Evolutionary conservation across 306 rosid species (phyloP).

Genomic region (Gynostemma pentaphyllum): DNA sequence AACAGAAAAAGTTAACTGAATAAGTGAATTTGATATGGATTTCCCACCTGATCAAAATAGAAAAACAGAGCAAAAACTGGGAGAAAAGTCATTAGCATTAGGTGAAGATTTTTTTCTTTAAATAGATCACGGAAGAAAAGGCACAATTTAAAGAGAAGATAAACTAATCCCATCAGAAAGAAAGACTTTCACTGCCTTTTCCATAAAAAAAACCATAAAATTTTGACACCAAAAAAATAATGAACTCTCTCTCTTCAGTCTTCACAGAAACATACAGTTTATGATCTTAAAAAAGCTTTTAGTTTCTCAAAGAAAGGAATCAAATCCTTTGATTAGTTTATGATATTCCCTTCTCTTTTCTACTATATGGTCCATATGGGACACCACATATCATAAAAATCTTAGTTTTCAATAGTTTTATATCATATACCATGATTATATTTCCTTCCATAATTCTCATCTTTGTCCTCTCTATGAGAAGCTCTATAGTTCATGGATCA

Average conservation of each 20-base stretch:
- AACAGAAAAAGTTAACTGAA: no score
- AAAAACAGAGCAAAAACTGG: background rate
- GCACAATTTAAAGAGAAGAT: background rate
- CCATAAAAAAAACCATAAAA: background rate
- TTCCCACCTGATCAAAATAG: background rate
- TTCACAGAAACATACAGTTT: background rate
- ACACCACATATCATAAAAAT: background rate
- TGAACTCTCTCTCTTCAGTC: background rate
- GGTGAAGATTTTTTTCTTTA: background rate
- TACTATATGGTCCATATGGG: constrained; percentile 9
- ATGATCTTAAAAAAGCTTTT: background rate
- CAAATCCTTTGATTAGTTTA: background rate
- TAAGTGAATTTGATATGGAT: background rate
- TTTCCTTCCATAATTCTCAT: constrained; percentile 35
- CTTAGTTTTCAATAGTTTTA: background rate
- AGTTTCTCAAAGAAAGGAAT: background rate
- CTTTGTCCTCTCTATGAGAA: constrained; percentile 28
- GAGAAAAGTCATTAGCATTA: constrained; percentile 5
- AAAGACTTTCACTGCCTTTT: constrained; percentile 2
- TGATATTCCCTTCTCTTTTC: constrained; percentile 5
- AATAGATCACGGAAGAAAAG: background rate
- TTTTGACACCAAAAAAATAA: background rate
- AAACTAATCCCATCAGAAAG: constrained; percentile 7
- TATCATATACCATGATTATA: constrained; percentile 32
- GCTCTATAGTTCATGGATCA: constrained; percentile 17